Evolutionary conservation across 129 eudicot species (phyloP).

Genomic region (Scalesia atractyloides): DNA sequence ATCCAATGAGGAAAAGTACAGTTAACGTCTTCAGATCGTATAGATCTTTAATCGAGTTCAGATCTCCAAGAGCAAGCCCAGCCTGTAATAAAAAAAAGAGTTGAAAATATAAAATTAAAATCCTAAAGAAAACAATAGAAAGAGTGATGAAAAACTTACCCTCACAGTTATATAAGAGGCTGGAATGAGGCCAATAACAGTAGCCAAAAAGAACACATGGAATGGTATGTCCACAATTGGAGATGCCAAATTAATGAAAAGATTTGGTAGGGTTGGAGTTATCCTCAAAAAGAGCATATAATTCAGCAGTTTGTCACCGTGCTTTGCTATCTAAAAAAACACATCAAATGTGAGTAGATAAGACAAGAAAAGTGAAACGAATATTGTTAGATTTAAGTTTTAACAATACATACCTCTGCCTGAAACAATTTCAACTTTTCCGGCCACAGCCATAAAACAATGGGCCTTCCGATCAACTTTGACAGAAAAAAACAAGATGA

Average conservation of each 20-base stretch:
- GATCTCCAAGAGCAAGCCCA: conserved; percentile 95
- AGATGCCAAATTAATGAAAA: conserved; percentile 93
- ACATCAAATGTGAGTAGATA: conserved; percentile 12
- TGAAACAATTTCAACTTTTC: conserved; percentile 84
- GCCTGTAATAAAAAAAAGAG: conserved; percentile 50
- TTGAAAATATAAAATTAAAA: neutral
- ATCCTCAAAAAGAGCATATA: conserved; percentile 92
- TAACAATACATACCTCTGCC: conserved; percentile 51
- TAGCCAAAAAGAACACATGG: conserved; percentile 85
- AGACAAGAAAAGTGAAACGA: neutral
- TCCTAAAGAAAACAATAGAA: neutral
- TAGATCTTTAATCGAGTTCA: conserved; percentile 85
- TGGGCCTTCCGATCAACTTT: conserved; percentile 88
- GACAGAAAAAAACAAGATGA: conserved; percentile 92
- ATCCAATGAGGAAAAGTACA: conserved; percentile 86
- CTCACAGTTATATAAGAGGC: conserved; percentile 88
- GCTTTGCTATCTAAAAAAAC: conserved; percentile 71
- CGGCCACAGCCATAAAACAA: conserved; percentile 93
- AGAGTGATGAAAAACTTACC: conserved; percentile 38
- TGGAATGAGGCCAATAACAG: conserved; percentile 87
- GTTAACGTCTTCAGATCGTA: conserved; percentile 82
- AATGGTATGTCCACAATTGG: conserved; percentile 95
- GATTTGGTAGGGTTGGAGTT: conserved; percentile 90
- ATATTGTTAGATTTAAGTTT: neutral
- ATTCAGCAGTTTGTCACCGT: conserved; percentile 77